Base-by-base conservation (phyloP, 179 eudicot species). In the Beta macrorhiza region DNA sequence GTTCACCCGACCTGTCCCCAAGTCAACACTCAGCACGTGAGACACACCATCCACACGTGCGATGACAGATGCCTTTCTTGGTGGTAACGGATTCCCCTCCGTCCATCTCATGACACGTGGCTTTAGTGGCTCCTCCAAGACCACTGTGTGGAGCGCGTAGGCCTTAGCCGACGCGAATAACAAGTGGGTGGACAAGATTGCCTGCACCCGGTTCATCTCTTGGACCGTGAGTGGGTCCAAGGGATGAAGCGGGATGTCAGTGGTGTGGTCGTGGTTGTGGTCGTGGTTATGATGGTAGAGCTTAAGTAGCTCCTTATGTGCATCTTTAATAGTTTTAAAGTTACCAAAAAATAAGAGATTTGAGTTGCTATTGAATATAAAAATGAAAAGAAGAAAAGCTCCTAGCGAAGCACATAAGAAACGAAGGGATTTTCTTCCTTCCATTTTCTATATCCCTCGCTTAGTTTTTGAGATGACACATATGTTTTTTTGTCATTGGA, bases 151-250 rank as follows among this genome's bases (percentile, higher is more conserved):
- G 20, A 95, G 87, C 52, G 92, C 88, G 78, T 87, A 83, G 17
- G 84, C 52, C 7, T 82, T 67, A 70, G 89, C 82, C 25, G 73
- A 55, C 59, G 51, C 64, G 86, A 91, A 87, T 29, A 86, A 86
- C 78, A 85, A 45, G 79, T 90, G 89, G 63, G 91, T 76, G 1
- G 81, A 37, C 74, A 95, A 69, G 73, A 92, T 82, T 63, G 87
- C 7, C 20, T 84, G 86, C 77, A 92, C 89, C 49, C 76, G 80
- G 88, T 91, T 90, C 80, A 93, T 42, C 74, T 95, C 98, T 11
- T 82, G 78, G 73, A 95, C 79, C 42, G 98, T 95, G 19, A 95
- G 89, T 0, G 98, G 98, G 88, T 95, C 98, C 45, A 95, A 85
- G 0, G 98, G 97, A 88, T 95, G 98, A 65, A 15, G 87, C n/a